Evolutionary conservation across 768 basidiomycete genomes (phyloP), one percentile per base, ranked within the genome.

Genomic region (Tulasnella sp.): DNA sequence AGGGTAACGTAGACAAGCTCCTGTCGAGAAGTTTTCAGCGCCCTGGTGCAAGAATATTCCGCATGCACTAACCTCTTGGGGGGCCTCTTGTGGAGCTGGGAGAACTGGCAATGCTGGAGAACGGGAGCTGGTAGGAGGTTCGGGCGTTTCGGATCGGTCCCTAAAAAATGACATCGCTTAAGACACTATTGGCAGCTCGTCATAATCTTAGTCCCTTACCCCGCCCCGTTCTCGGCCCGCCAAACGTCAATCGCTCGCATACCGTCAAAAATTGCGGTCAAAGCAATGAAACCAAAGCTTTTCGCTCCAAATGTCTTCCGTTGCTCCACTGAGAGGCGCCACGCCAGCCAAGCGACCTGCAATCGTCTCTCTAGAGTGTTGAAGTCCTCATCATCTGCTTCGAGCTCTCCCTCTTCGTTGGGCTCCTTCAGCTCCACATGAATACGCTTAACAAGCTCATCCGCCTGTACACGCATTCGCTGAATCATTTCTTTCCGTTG

Each of bases 271-370:
- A 91, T 86, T 5, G 87, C 86, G 2, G 89, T 88, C 46, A 92
- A 84, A 7, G 89, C 87, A 34, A 93, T 83, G 89, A 90, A 92
- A 34, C 88, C 87, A 83, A 92, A 92, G 82, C 89, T 91, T 77
- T 88, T 87, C 38, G 89, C 90, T 0, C 91, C 92, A 80, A 91
- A 92, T 21, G 34, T 62, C 46, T 79, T 83, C n/a, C 83, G 82
- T 0, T 80, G 80, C 72, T 85, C 73, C 4, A 85, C 80, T 0
- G 89, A 86, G 16, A 91, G 80, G 79, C 87, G 83, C 88, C 89
- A 92, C 3, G 90, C 90, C 2, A 88, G 83, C 91, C 90, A 92
- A 12, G 88, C 88, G 12, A 40, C 38, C 9, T 34, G 44, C 16
- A 74, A 74, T 4, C 87, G 85, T 76, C 85, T 80, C 71, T 92